Evolutionary conservation across 1,284 basidiomycete genomes (phyloP).

Genomic region (Papiliotrema flavescens): DNA sequence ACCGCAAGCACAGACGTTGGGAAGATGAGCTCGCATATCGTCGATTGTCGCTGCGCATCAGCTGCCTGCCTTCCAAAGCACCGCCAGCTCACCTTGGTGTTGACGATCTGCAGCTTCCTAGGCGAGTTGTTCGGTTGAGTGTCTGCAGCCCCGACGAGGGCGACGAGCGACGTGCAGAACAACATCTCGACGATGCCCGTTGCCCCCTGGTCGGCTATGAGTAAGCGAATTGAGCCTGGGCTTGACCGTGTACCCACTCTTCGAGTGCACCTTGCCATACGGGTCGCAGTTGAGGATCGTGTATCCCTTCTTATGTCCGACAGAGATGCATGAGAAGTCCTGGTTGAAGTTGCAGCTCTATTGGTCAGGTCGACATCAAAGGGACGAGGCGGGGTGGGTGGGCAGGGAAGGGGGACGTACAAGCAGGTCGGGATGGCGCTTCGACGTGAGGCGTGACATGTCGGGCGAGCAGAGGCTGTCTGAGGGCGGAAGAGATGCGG

Average conservation of each 20-base stretch:
- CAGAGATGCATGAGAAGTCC: constrained; percentile 68
- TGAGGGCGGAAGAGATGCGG: background rate
- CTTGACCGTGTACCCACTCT: constrained; percentile 60
- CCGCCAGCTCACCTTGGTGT: constrained; percentile 73
- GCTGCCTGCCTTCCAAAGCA: background rate
- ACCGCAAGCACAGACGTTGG: constrained; percentile 93
- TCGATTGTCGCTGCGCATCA: constrained; percentile 75
- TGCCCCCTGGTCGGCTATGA: constrained; percentile 76
- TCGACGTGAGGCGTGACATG: constrained; percentile 3
- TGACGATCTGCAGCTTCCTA: constrained; percentile 92
- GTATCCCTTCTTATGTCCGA: constrained; percentile 93
- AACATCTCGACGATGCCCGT: constrained; percentile 98
- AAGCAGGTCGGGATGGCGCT: constrained; percentile 45
- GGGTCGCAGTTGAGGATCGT: constrained; percentile 98
- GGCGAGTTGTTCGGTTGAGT: constrained; percentile 75
- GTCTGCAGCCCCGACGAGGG: constrained; percentile 90
- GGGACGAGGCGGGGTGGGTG: background rate
- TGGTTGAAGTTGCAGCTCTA: constrained; percentile 51
- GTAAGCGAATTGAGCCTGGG: background rate
- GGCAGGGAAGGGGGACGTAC: constrained; percentile 19
- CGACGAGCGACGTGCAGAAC: constrained; percentile 96
- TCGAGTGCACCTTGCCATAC: constrained; percentile 90
- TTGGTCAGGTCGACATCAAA: background rate
- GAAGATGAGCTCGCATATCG: constrained; percentile 97
- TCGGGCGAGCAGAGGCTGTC: background rate